These are phyloP conservation scores for Fomitopsis pinicola DNA, from an alignment of 1,284 basidiomycete genomes.

Conservation along the genomic window DNA sequence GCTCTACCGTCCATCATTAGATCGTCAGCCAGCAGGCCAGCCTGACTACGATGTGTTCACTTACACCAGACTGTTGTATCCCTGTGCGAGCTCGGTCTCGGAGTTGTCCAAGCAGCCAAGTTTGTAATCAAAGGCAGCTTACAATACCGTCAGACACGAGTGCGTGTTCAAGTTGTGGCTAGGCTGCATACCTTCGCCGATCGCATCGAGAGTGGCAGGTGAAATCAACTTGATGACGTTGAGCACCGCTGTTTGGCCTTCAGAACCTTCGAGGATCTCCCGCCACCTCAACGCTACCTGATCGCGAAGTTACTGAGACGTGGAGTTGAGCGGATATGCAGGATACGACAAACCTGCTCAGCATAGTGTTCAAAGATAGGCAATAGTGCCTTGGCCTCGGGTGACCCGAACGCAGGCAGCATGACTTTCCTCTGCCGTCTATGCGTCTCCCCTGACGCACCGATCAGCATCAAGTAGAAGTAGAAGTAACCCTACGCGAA, in stretches of 20 bases:
- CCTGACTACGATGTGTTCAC: not conserved
- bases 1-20: slow-evolving; percentile 3
- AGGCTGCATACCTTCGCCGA: slow-evolving; percentile 33
- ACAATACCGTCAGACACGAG: not conserved
- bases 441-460: slow-evolving; percentile 36
- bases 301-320: not conserved
- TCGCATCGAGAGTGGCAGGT: slow-evolving; percentile 28
- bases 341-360: slow-evolving; percentile 32
- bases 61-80: slow-evolving; percentile 29
- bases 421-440: slow-evolving; percentile 40
- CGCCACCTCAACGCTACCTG: slow-evolving; percentile 44
- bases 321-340: slow-evolving; percentile 1
- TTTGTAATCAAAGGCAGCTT: slow-evolving; percentile 32
- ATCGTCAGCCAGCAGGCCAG: not conserved
- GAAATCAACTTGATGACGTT: slow-evolving; percentile 32
- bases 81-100: slow-evolving; percentile 24
- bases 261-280: slow-evolving; percentile 29
- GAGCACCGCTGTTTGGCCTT: slow-evolving; percentile 30
- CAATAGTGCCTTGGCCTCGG: slow-evolving; percentile 44
- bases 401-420: slow-evolving; percentile 39
- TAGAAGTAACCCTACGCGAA: slow-evolving; percentile 9
- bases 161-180: slow-evolving; percentile 3
- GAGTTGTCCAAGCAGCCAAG: slow-evolving; percentile 26
- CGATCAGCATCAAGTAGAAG: not conserved
- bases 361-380: slow-evolving; percentile 45